A percentile compares a stretch with the other conserved stretches of the same genome.
phyloP scores from a whole-genome alignment of 2,329 filamentous ascomycete genomes.

The Tetracladium maxilliforme region DNA sequence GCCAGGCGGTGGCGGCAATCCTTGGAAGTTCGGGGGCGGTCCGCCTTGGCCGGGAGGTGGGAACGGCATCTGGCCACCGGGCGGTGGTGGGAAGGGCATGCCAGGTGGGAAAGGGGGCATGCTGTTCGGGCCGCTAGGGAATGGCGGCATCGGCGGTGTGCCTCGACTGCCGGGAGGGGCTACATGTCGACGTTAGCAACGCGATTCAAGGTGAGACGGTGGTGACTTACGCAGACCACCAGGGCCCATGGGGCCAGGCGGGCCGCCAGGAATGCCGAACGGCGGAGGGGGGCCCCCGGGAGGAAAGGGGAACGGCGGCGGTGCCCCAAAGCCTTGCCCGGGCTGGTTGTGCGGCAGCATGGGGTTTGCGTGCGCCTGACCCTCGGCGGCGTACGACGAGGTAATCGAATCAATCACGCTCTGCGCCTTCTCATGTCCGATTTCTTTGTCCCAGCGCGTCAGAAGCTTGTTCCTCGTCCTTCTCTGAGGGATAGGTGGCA shows the following conservation, averaged over 20 bases:
- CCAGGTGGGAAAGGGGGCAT: constrained; percentile 8
- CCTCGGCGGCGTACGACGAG: constrained; percentile 85
- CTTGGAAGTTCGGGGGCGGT: constrained; percentile 2
- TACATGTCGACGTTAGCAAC: constrained; percentile 2
- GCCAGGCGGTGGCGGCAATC: constrained; percentile 4
- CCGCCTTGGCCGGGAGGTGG: constrained; percentile 22
- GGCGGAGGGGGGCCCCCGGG: constrained; percentile 29
- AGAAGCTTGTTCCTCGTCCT: constrained; percentile 1
- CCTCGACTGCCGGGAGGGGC: constrained; percentile 4
- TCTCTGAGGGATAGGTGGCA: not conserved
- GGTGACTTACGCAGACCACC: constrained; percentile 32
- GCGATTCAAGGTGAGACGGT: not conserved
- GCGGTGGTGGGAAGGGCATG: constrained; percentile 11
- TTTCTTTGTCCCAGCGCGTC: constrained; percentile 45
- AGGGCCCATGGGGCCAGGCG: constrained; percentile 27
- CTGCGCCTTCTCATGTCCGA: constrained; percentile 96
- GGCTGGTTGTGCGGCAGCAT: constrained; percentile 57
- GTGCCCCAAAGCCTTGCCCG: too few species aligned
- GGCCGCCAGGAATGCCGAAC: constrained; percentile 48
- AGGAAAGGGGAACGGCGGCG: constrained; percentile 21
- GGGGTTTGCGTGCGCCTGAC: constrained; percentile 73
- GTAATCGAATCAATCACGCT: constrained; percentile 98
- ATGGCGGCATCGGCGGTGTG: constrained; percentile 23
- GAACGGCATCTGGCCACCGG: constrained; percentile 25
- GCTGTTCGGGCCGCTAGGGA: constrained; percentile 17